Evolutionary conservation across 176 grass and related monocot genomes (phyloP).

Genomic region (Carex parvula): DNA sequence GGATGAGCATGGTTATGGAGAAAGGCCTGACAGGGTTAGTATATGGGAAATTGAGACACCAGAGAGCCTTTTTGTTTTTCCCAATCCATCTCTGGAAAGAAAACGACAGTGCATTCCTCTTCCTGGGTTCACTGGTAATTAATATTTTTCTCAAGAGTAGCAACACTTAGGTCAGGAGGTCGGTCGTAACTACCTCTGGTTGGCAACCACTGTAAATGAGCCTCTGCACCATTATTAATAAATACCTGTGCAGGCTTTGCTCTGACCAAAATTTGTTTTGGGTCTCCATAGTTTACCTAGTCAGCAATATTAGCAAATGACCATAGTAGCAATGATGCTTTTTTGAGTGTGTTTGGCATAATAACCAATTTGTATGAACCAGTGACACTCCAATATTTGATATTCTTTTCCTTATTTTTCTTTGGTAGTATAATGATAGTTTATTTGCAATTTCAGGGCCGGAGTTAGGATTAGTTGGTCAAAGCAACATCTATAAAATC

Average conservation of each 20-base stretch:
- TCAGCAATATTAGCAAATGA: background rate
- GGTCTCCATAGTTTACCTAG: background rate
- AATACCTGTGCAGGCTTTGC: background rate
- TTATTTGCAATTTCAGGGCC: slow-evolving; percentile 34
- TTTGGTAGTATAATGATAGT: slow-evolving; percentile 44
- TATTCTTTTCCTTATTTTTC: slow-evolving; percentile 11
- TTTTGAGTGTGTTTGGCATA: background rate
- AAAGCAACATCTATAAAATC: slow-evolving; percentile 41
- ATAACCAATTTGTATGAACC: background rate
- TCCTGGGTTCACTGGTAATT: slow-evolving; percentile 33
- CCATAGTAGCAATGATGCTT: background rate
- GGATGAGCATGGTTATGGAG: slow-evolving; percentile 96
- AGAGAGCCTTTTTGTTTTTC: slow-evolving; percentile 64
- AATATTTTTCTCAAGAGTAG: background rate
- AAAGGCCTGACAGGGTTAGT: slow-evolving; percentile 76
- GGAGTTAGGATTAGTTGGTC: slow-evolving; percentile 26
- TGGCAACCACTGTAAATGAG: background rate
- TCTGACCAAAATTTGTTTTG: background rate
- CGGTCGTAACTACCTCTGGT: background rate
- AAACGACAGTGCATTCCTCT: slow-evolving; percentile 82
- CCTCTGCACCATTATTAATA: background rate
- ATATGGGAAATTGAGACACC: slow-evolving; percentile 92
- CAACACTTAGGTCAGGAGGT: slow-evolving; percentile 34
- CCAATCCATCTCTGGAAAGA: slow-evolving; percentile 45
- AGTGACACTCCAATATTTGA: background rate